A percentile compares a stretch with the other conserved stretches of the same genome.
phyloP scores from a whole-genome alignment of 768 basidiomycete genomes.

The Hysterangium stoloniferum region DNA sequence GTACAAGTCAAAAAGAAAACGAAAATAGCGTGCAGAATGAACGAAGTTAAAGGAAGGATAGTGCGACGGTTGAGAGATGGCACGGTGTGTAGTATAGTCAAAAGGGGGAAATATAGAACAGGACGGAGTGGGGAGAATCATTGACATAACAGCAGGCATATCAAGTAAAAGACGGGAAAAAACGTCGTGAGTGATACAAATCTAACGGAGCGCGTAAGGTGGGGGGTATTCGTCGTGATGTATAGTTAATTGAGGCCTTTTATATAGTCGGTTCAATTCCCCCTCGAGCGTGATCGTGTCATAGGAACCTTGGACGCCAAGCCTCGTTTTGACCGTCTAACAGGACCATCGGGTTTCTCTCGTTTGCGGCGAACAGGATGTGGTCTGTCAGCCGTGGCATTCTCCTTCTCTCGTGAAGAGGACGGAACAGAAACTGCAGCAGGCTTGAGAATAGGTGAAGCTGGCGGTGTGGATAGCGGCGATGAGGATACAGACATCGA shows the following conservation, averaged over 20 bases:
- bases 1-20: not conserved
- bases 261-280: not conserved
- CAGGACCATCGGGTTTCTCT: not conserved
- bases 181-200: not conserved
- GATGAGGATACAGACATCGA: constrained; percentile 6
- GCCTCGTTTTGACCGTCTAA: constrained; percentile 1
- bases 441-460: too few relatives aligned
- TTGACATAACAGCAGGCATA: not conserved
- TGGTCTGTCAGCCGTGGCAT: too few relatives aligned
- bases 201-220: too few relatives aligned
- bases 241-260: too few relatives aligned
- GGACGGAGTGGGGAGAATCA: not conserved
- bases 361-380: not conserved
- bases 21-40: not conserved
- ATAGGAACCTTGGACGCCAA: not conserved
- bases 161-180: not conserved
- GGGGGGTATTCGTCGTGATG: too few relatives aligned
- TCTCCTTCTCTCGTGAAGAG: constrained; percentile 37
- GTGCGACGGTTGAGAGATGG: not conserved
- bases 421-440: constrained; percentile 21
- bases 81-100: not conserved
- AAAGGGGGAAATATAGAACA: not conserved
- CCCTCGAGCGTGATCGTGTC: constrained; percentile 2
- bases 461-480: not conserved
- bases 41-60: not conserved